Conservation (phyloP, 2,329 filamentous ascomycete genomes). For the Lojkania enalia region DNA sequence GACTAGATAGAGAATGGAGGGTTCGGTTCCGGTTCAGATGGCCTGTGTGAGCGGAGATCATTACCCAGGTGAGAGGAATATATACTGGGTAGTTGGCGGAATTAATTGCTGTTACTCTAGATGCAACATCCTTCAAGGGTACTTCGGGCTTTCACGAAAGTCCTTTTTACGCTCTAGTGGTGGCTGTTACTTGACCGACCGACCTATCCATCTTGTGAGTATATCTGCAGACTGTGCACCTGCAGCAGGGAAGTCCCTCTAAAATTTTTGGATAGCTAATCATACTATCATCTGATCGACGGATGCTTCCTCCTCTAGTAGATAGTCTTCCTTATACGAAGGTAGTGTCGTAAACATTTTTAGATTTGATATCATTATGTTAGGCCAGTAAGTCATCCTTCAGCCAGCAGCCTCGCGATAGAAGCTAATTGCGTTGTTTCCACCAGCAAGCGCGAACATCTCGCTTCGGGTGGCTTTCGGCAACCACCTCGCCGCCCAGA, state of each 20-base stretch:
- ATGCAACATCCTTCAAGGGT: no score
- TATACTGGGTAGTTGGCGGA: no score
- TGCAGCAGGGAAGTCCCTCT: not conserved
- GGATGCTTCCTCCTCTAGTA: no score
- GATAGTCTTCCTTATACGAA: not conserved
- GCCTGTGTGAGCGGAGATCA: no score
- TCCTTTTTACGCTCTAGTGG: no score
- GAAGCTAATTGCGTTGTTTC: slow-evolving; percentile 41
- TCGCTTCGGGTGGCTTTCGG: slow-evolving; percentile 43
- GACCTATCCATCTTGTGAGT: not conserved
- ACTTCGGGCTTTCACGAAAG: no score
- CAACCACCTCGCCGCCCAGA: slow-evolving; percentile 47
- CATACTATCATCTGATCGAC: not conserved
- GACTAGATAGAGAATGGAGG: no score
- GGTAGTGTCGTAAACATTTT: no score
- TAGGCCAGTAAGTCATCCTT: slow-evolving; percentile 10
- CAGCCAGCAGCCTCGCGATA: slow-evolving; percentile 47
- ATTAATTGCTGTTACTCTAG: no score
- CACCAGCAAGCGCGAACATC: slow-evolving; percentile 47
- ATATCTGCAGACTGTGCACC: not conserved
- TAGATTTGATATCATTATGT: not conserved
- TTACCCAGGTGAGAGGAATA: no score
- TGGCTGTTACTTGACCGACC: not conserved
- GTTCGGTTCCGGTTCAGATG: no score
- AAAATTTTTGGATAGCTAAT: not conserved